Evolutionary conservation across 2,329 filamentous ascomycete genomes (phyloP).

Genomic region (Coniochaeta sp.): DNA sequence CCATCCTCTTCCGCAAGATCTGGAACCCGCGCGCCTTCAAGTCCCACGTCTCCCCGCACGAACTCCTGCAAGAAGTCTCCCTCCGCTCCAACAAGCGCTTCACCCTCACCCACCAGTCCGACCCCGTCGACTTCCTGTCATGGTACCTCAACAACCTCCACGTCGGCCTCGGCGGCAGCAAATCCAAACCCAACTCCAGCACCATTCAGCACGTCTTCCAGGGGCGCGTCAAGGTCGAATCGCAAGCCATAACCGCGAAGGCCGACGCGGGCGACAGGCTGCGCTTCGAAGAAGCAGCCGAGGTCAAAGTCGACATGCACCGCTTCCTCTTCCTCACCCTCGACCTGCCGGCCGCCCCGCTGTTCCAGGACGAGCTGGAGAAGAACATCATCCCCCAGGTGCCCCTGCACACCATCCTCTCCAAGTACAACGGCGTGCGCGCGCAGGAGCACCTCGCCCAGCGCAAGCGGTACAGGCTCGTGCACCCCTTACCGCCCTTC

Average conservation of each 20-base stretch:
- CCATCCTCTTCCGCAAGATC: slow-evolving; percentile 87
- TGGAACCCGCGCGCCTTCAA: slow-evolving; percentile 98
- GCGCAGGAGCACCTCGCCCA: slow-evolving; percentile 86
- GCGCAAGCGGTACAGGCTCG: slow-evolving; percentile 78
- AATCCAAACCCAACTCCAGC: slow-evolving; percentile 74
- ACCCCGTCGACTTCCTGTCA: slow-evolving; percentile 91
- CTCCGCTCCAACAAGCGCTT: slow-evolving; percentile 88
- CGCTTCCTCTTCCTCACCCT: slow-evolving; percentile 90
- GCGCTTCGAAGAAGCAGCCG: slow-evolving; percentile 84
- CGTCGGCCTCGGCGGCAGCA: slow-evolving; percentile 81
- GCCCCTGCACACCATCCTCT: slow-evolving; percentile 72
- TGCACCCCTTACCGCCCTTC: slow-evolving; percentile 87
- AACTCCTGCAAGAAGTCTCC: slow-evolving; percentile 90
- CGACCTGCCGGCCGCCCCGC: slow-evolving; percentile 81
- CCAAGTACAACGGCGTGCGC: slow-evolving; percentile 85
- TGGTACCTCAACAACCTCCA: slow-evolving; percentile 98
- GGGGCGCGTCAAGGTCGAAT: slow-evolving; percentile 84
- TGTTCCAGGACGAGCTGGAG: slow-evolving; percentile 93
- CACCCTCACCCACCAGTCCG: slow-evolving; percentile 82
- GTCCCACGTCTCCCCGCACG: slow-evolving; percentile 92
- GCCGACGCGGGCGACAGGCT: slow-evolving; percentile 81
- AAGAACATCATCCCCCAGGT: slow-evolving; percentile 95
- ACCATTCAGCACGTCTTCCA: slow-evolving; percentile 93
- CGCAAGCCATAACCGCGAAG: slow-evolving; percentile 86
- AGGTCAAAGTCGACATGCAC: slow-evolving; percentile 67